Percentiles rank a stretch among this genome's conserved stretches.
Evolutionary conservation across 1,284 basidiomycete species (phyloP).

Genomic region (Trametes sp.): DNA sequence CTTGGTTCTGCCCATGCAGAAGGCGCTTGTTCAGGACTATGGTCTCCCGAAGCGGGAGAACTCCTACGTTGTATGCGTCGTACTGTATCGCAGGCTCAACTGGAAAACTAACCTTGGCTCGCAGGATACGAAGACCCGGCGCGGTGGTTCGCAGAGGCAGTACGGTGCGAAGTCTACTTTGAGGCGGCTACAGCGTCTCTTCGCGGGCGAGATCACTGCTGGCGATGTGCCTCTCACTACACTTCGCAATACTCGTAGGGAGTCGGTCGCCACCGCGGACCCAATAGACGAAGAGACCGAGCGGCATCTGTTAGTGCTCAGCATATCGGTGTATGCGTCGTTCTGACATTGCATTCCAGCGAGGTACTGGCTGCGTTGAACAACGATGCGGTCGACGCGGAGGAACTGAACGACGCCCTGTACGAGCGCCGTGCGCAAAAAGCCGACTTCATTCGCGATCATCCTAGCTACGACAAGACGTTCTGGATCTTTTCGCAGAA

Average conservation of each 20-base stretch:
- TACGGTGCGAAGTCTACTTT: conserved; percentile 67
- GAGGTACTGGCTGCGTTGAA: conserved; percentile 73
- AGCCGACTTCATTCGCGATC: conserved; percentile 88
- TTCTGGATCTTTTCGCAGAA: conserved; percentile 92
- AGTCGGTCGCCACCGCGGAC: conserved; percentile 51
- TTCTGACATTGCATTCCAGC: conserved; percentile 45
- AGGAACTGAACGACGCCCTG: conserved; percentile 65
- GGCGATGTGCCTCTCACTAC: conserved; percentile 71
- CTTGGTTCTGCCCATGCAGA: conserved; percentile 80
- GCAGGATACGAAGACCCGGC: conserved; percentile 26
- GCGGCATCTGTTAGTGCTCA: conserved; percentile 66
- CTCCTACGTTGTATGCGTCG: conserved; percentile 12
- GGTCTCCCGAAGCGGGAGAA: conserved; percentile 49
- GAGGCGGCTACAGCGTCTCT: conserved; percentile 67
- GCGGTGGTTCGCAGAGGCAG: conserved; percentile 48
- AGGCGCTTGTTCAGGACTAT: conserved; percentile 73
- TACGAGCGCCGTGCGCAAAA: conserved; percentile 84
- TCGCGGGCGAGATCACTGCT: conserved; percentile 64
- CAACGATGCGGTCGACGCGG: conserved; percentile 53
- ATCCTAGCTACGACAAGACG: conserved; percentile 91
- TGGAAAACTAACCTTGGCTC: not conserved
- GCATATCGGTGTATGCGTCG: not conserved
- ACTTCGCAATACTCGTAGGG: conserved; percentile 54
- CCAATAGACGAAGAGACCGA: conserved; percentile 70
- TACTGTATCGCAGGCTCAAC: not conserved